Evolutionary conservation across 345 rosid genomes (phyloP), one percentile per base, ranked within the genome.

Genomic region (Lepidium africanum): DNA sequence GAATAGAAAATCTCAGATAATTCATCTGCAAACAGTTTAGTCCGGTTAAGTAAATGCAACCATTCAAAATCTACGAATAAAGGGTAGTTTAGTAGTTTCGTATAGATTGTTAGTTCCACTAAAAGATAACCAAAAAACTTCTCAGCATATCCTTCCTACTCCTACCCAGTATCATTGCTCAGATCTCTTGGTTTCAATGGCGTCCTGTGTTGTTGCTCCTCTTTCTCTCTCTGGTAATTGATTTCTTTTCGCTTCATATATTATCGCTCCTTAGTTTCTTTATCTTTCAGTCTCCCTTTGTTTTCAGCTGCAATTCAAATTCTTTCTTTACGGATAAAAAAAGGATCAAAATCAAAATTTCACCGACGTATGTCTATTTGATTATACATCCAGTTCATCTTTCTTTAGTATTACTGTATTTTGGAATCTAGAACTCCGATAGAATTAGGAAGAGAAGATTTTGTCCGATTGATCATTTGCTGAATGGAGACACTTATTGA

Each of bases 181-280:
- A 61, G 75, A 63, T 76, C 71, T 70, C 75, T 76, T 69, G 2
- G 13, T 33, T 23, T 51, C 42, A 23, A 77, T 77, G 80, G 80
- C 80, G 53, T 77, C 80, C 1, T 71, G 77, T 43, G 37, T 71
- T 37, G 46, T 60, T 73, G 42, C 70, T 77, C 73, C 15, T 59
- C 46, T 66, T 6, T 39, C 80, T 16, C 62, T 77, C 48, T 71
- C 73, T 52, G 77, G 80, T 77, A 57, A 59, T 19, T 75, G 2
- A 11, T 13, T 19, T 38, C 43, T 19, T 36, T 12, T 59, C 23
- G 7, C 5, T 46, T 30, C 53, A 5, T 48, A 5, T 48, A 40
- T 10, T 39, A 40, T 10, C 21, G 14, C 57, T 58, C 39, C n/a
- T 47, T 13, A 12, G 11, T 10, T 51, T 52, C 25, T 25, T 23